These are phyloP conservation scores for Pseudogymnoascus sp. DNA, from an alignment of 2,329 filamentous ascomycete species.

Conservation along the genomic window DNA sequence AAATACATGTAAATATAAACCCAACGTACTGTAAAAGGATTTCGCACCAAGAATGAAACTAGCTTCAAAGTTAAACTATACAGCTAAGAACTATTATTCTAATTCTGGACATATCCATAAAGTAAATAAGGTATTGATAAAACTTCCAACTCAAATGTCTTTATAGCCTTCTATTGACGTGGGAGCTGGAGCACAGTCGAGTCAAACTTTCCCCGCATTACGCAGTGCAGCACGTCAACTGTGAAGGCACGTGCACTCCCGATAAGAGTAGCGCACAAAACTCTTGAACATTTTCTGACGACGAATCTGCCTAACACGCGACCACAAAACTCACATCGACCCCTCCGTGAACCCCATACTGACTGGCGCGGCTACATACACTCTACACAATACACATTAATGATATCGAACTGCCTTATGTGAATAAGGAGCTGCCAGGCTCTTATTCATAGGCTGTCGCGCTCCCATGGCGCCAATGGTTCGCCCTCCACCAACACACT, in stretches of 20 bases:
- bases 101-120: background rate
- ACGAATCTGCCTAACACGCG: constrained; percentile 8
- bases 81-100: background rate
- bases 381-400: background rate
- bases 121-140: background rate
- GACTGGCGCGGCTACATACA: background rate
- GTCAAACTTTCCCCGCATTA: background rate
- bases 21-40: background rate
- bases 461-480: constrained; percentile 10
- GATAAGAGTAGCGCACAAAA: constrained; percentile 8
- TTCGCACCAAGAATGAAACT: background rate
- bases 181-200: background rate
- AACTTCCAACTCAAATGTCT: background rate
- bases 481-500: constrained; percentile 2
- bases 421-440: constrained; percentile 2
- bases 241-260: constrained; percentile 3
- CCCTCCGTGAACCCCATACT: background rate
- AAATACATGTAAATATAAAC: background rate
- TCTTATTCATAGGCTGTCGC: constrained; percentile 9
- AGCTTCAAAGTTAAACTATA: background rate
- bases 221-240: constrained; percentile 1
- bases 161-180: background rate
- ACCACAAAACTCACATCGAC: constrained; percentile 1
- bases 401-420: background rate
- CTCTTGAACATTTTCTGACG: constrained; percentile 3